Evolutionary conservation across 2,329 filamentous ascomycete species (phyloP), one percentile per base, ranked within the genome.

Genomic region (Gliomastix tumulicola): DNA sequence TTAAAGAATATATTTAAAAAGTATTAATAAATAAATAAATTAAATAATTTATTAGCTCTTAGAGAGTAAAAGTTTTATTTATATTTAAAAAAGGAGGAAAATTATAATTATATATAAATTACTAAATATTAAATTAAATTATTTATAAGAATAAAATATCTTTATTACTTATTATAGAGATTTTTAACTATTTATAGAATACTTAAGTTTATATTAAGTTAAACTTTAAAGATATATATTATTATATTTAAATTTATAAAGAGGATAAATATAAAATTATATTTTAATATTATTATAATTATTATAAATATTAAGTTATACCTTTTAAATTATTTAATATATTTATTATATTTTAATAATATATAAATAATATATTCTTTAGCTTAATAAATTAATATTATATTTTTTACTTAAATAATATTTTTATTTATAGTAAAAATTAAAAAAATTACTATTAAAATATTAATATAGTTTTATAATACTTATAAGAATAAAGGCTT

Each of bases 361-460:
- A n/a, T n/a, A n/a, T n/a, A n/a, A n/a, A n/a, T n/a, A n/a, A n/a
- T n/a, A n/a, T 20, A 28, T 30, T 20, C 15, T 19, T 21, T 34
- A 34, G 11, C 19, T 21, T 19, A 35, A 17, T 12, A 9, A 31
- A 31, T 12, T 12, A 31, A 17, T 31, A 12, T 9, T 12, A 23
- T 35, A 11, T 12, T 12, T 12, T 12, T 12, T 23, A 35, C n/a
- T 28, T 27, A 16, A 11, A 13, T 30, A 13, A 25, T 35, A 25
- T 21, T 35, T 35, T 35, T 28, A 12, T 31, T 35, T 35, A 11
- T 35, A 35, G 27, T 11, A 28, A 8, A 18, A 28, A 25, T 41
- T 30, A 21, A 7, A 37, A 33, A 32, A 21, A 33, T 9, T 15
- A 6, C 33, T 32, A 21, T 8, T 32, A 32, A 32, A 21, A 21